Evolutionary conservation across 306 rosid genomes (phyloP).

Genomic region (Vigna unguiculata): DNA sequence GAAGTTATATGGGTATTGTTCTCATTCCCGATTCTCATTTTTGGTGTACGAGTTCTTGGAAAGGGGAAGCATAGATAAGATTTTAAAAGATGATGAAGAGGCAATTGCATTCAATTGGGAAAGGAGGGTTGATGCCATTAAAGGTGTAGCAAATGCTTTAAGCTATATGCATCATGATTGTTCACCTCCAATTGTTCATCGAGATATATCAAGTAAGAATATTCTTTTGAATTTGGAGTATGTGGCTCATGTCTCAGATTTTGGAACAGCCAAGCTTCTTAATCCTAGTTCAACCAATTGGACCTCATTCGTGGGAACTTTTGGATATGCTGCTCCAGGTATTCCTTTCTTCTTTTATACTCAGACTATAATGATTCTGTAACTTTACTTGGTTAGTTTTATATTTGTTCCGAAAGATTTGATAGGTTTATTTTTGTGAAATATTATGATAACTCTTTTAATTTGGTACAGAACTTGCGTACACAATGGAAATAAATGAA

Average conservation of each 20-base stretch:
- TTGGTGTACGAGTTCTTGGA: conserved; percentile 39
- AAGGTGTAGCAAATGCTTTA: conserved; percentile 41
- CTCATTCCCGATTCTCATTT: not conserved
- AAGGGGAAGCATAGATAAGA: conserved; percentile 20
- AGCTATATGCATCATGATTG: conserved; percentile 42
- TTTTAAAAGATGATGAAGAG: conserved; percentile 17
- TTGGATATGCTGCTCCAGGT: conserved; percentile 39
- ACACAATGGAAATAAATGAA: conserved; percentile 23
- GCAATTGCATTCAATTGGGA: conserved; percentile 30
- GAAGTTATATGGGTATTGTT: conserved; percentile 28
- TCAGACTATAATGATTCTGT: not conserved
- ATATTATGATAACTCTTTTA: not conserved
- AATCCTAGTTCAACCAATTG: conserved; percentile 30
- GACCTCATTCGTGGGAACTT: conserved; percentile 37
- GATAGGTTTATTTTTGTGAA: too few species aligned
- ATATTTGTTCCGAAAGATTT: too few species aligned
- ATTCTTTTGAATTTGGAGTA: conserved; percentile 34
- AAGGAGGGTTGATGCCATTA: conserved; percentile 15
- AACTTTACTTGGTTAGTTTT: not conserved
- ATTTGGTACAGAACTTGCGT: conserved; percentile 16
- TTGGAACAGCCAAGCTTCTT: conserved; percentile 35
- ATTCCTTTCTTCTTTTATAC: not conserved
- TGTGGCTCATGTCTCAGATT: conserved; percentile 37
- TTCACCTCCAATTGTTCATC: conserved; percentile 30
- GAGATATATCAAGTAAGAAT: conserved; percentile 41